Evolutionary conservation across 768 basidiomycete genomes (phyloP), one percentile per base, ranked within the genome.

Genomic region (Leccinum obscurum): DNA sequence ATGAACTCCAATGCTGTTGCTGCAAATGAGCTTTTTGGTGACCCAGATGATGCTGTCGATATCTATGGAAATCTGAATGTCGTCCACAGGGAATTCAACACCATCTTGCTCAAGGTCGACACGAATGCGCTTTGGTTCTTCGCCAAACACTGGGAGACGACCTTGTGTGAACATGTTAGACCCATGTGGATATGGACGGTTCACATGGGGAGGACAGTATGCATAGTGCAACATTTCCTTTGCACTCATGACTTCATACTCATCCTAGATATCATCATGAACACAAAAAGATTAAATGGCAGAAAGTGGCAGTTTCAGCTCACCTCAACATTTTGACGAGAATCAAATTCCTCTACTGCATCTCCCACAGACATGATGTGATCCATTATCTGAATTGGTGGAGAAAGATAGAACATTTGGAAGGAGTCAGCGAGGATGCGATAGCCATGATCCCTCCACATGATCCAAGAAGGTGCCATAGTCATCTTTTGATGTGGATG

Each of bases 391-490:
- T 13, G 7, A 8, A 35, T 15, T 1, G 57, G 32, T 17, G 15
- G 6, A 10, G 44, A 6, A n/a, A 46, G 20, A 37, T 63, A 61
- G 6, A 61, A 63, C 53, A 57, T 57, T 26, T 61, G 60, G 11
- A 63, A 61, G 5, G 55, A 61, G 17, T 55, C 20, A 1, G 30
- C n/a, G 2, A 63, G 62, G 2, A 63, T 6, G 4, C 30, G 30
- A 44, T 56, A 63, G 4, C 59, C 62, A 60, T 63, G 55, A 10
- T 63, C 59, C 1, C 26, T 10, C 52, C 62, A 63, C 60, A 64
- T 64, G 13, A 46, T 52, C 62, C 60, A 61, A 2, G 55, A 20
- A 17, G 62, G 15, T 0, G 37, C 39, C 9, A 50, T 35, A 3
- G 14, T 6, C 56, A 63, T 63, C 0, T 52, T 22, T 3, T 54